Percentiles rank a stretch among this genome's conserved stretches.
These are phyloP conservation scores for Ogataea trehalophila DNA, from an alignment of 805 yeast genomes.

Conservation along the genomic window DNA sequence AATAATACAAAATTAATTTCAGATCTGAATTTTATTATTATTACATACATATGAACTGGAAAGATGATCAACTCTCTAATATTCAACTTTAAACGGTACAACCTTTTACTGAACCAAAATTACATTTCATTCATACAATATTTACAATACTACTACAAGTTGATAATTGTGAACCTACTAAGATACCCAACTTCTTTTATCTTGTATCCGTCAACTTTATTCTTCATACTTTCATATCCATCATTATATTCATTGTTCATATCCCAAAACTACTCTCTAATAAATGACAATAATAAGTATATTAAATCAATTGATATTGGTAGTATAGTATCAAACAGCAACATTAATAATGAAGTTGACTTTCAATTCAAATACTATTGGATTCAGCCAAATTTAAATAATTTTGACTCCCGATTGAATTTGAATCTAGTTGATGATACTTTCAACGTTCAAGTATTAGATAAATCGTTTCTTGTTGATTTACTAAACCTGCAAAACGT, in stretches of 20 bases:
- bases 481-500: slow-evolving; percentile 31
- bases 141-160: slow-evolving; percentile 10
- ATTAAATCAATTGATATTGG: slow-evolving; percentile 15
- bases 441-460: slow-evolving; percentile 25
- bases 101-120: slow-evolving; percentile 4
- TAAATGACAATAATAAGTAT: slow-evolving; percentile 7
- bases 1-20: too few relatives aligned
- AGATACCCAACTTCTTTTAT: slow-evolving; percentile 39
- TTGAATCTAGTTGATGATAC: slow-evolving; percentile 2
- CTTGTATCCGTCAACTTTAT: slow-evolving; percentile 43
- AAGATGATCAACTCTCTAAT: slow-evolving; percentile 4
- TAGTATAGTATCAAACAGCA: slow-evolving; percentile 1
- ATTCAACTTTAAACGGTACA: slow-evolving; percentile 7
- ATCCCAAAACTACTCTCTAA: slow-evolving; percentile 9
- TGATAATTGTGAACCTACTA: slow-evolving; percentile 22
- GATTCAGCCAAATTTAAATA: slow-evolving; percentile 25
- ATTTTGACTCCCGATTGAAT: slow-evolving; percentile 20
- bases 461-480: slow-evolving; percentile 33
- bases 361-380: slow-evolving; percentile 32
- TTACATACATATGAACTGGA: too few relatives aligned
- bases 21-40: too few relatives aligned
- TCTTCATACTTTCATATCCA: slow-evolving; percentile 46
- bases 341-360: neutral
- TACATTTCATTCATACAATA: slow-evolving; percentile 11
- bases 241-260: slow-evolving; percentile 35